Base-by-base conservation (phyloP, 2,329 filamentous ascomycete genomes). In the Sclerotinia minor region DNA sequence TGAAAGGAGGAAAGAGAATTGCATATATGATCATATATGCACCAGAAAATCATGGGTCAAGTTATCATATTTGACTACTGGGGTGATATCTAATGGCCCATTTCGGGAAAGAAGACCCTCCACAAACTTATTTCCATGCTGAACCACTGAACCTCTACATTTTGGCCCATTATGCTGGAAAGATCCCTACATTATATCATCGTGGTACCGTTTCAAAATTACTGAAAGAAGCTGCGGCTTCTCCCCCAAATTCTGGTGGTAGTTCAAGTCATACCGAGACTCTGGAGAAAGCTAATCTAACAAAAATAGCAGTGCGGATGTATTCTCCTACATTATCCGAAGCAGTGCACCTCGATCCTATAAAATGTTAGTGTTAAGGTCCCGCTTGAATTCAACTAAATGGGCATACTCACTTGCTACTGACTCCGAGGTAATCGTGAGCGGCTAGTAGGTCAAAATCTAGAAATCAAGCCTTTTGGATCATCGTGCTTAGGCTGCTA, bases 161-260 rank as follows among this genome's bases (percentile, higher is more conserved):
- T 17, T 11, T 60, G 29, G 58, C 44, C 44, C 58, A 60, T 15
- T 60, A 35, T 35, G 44, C 44, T 60, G 26, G 58, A 49, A 49
- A 49, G 26, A 19, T 35, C 24, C 26, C 13, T 32, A 29, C 5
- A 19, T 15, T 3, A 19, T 35, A 47, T 60, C 26, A 35, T 35
- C 11, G 13, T 47, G 41, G 57, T 60, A 32, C 41, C 3, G 15
- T 24, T 9, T 38, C 35, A 13, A 38, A 52, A 29, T 6, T 13
- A 17, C 17, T 21, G 38, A 13, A 21, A 7, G 41, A 17, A 7
- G 17, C 8, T 3, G n/a, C 8, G 17, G 5, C n/a, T 24, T 13
- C 38, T 21, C 8, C 11, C 8, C 21, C 9, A 1, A 11, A 45
- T 29, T 1, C 17, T 13, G 4, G 5, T 29, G 38, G 24, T 19